A percentile compares a stretch with the other conserved stretches of the same genome.
phyloP scores from a whole-genome alignment of 2,329 filamentous ascomycete species.

The Dissoconium aciculare region DNA sequence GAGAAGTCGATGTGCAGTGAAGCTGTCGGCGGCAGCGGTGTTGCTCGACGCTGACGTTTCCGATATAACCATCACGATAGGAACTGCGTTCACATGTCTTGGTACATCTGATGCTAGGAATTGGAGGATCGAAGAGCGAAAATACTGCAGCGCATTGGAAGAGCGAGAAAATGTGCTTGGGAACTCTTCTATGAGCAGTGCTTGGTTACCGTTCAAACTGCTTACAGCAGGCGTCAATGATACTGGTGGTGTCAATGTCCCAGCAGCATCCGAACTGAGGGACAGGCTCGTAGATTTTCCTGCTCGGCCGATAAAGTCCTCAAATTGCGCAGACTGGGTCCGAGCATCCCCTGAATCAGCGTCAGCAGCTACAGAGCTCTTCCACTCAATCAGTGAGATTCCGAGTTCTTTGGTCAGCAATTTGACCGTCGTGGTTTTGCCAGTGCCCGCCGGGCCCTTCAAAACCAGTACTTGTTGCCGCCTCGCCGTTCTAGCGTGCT shows the following conservation, averaged over 20 bases:
- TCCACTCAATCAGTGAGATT: conserved; percentile 76
- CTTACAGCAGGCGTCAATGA: not conserved
- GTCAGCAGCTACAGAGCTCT: conserved; percentile 56
- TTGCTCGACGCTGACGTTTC: conserved; percentile 79
- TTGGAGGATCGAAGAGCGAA: conserved; percentile 59
- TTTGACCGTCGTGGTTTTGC: conserved; percentile 77
- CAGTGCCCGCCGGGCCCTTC: conserved; percentile 79
- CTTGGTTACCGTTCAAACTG: conserved; percentile 17
- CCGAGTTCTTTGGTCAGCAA: conserved; percentile 64
- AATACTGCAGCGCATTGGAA: conserved; percentile 31
- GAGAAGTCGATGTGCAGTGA: conserved; percentile 79
- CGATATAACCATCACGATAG: conserved; percentile 79
- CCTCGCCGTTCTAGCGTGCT: conserved; percentile 50
- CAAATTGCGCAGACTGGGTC: conserved; percentile 67
- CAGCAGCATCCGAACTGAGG: conserved; percentile 18
- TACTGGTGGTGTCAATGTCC: no score
- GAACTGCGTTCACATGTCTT: conserved; percentile 24
- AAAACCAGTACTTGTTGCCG: conserved; percentile 39
- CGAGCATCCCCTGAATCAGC: conserved; percentile 47
- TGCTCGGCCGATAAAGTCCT: conserved; percentile 75
- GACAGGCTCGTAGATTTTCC: conserved; percentile 65
- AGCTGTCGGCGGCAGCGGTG: conserved; percentile 72
- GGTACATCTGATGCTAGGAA: conserved; percentile 46
- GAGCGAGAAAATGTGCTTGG: conserved; percentile 34
- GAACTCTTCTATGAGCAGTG: conserved; percentile 37